phyloP scores from a whole-genome alignment of 2,329 filamentous ascomycete genomes.

The Xylariaceae sp. region DNA sequence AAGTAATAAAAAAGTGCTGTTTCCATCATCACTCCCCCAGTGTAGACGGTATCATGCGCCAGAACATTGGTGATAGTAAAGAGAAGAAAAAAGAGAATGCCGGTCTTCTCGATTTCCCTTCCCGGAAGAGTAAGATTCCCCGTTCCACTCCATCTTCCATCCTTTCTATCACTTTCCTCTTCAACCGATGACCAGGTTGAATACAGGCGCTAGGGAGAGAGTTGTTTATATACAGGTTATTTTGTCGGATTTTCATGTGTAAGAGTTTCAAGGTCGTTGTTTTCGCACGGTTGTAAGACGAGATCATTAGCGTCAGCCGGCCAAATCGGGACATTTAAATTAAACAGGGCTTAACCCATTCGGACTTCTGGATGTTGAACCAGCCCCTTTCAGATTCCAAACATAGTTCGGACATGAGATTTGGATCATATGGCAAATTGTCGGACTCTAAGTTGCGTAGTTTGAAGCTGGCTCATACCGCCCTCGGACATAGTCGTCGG shows the following conservation, averaged over 20 bases:
- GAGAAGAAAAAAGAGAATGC: neutral
- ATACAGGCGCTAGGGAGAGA: neutral
- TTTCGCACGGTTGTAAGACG: neutral
- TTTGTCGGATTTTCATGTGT: slow-evolving; percentile 11
- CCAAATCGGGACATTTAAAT: neutral
- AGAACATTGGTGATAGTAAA: no score
- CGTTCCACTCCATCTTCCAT: neutral
- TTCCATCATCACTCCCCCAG: no score
- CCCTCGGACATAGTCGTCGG: slow-evolving; percentile 16
- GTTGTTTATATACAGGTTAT: slow-evolving; percentile 16
- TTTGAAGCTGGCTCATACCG: slow-evolving; percentile 9
- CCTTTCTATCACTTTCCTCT: slow-evolving; percentile 1
- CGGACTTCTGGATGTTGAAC: neutral
- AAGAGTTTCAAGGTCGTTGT: neutral
- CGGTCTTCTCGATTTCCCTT: neutral
- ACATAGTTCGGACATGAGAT: neutral
- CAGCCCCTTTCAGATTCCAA: neutral
- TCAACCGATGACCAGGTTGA: neutral
- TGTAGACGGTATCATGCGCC: no score
- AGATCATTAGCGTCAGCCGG: neutral
- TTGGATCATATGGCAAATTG: neutral
- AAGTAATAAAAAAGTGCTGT: no score
- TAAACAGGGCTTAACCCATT: neutral
- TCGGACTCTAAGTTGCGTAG: slow-evolving; percentile 1
- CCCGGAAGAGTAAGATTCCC: no score